These are phyloP conservation scores for Aspergillus calidoustus DNA, from an alignment of 2,329 filamentous ascomycete genomes.

Conservation along the genomic window DNA sequence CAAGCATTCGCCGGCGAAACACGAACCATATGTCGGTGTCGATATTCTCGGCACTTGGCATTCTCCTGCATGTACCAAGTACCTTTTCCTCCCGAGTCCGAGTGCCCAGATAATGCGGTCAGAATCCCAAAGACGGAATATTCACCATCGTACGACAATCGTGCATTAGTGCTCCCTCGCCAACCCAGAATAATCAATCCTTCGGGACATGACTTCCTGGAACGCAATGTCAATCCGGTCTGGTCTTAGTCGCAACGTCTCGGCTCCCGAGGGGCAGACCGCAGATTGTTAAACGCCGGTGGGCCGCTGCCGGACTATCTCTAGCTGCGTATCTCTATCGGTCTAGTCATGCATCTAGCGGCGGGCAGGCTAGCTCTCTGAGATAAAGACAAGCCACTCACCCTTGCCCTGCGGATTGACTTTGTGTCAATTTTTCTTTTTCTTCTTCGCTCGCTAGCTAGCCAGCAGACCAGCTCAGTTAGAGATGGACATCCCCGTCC, in stretches of 20 bases:
- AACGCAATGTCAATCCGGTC: neutral
- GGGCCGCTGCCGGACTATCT: neutral
- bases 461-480: neutral
- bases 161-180: neutral
- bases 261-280: neutral
- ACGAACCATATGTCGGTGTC: no score
- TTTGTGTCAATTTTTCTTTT: neutral
- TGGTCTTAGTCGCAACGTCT: neutral
- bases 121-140: neutral
- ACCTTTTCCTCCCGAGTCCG: no score
- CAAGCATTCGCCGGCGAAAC: no score
- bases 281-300: neutral
- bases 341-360: neutral
- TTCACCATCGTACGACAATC: neutral
- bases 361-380: no score
- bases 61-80: no score
- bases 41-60: no score
- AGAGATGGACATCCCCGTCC: conserved; percentile 12
- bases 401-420: no score
- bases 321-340: neutral
- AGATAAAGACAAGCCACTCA: neutral
- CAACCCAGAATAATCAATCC: neutral
- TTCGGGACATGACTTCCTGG: neutral
- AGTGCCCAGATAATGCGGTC: neutral
- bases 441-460: neutral